These are phyloP conservation scores for Cylindrodendrum hubeiense DNA, from an alignment of 2,329 filamentous ascomycete genomes.

Conservation along the genomic window DNA sequence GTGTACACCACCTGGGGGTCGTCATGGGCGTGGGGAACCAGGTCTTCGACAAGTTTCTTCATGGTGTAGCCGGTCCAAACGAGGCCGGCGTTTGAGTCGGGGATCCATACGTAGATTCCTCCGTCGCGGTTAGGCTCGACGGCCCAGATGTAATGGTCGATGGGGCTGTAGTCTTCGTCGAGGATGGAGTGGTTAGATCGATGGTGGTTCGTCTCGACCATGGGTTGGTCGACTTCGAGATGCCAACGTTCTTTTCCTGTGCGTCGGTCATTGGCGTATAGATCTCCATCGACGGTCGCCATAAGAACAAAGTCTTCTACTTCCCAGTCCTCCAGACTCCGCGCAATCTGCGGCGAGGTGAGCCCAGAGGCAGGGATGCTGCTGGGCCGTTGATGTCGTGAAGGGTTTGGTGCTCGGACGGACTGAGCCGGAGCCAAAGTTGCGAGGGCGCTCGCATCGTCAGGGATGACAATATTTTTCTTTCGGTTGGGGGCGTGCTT, in stretches of 20 bases:
- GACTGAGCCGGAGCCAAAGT: constrained; percentile 96
- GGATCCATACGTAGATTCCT: constrained; percentile 86
- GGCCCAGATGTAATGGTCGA: constrained; percentile 94
- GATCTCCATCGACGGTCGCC: constrained; percentile 98
- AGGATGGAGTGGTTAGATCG: constrained; percentile 74
- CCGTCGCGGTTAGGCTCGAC: constrained; percentile 93
- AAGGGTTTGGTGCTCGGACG: constrained; percentile 91
- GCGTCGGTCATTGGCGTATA: constrained; percentile 90
- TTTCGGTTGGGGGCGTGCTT: constrained; percentile 45
- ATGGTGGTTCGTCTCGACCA: constrained; percentile 91
- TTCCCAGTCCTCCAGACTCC: constrained; percentile 99
- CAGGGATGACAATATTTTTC: constrained; percentile 54
- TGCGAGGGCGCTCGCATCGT: constrained; percentile 94
- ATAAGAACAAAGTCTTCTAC: constrained; percentile 99
- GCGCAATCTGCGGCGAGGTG: constrained; percentile 91
- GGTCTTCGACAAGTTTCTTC: constrained; percentile 88
- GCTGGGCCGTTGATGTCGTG: constrained; percentile 68
- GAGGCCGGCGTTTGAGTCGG: constrained; percentile 69
- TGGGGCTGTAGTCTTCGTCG: constrained; percentile 70
- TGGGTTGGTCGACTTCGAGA: constrained; percentile 84
- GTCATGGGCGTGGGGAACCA: constrained; percentile 80
- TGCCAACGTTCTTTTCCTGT: constrained; percentile 89
- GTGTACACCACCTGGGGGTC: constrained; percentile 88
- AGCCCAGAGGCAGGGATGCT: constrained; percentile 73
- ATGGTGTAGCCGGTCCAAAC: constrained; percentile 79